Percentiles rank a stretch among this genome's conserved stretches.
These are phyloP conservation scores for Quercus lobata DNA, from an alignment of 331 rosid species.

Conservation along the genomic window DNA sequence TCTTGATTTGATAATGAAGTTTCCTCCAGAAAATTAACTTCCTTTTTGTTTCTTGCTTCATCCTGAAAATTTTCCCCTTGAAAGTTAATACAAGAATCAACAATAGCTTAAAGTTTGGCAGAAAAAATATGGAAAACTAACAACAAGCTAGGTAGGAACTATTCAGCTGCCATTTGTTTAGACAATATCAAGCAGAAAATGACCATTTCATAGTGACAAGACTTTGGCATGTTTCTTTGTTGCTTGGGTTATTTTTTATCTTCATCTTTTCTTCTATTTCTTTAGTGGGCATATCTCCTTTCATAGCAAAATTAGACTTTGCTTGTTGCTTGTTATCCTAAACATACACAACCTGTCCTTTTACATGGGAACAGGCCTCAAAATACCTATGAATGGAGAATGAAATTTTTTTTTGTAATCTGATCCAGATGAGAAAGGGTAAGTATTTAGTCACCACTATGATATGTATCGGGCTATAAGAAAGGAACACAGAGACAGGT, in stretches of 20 bases:
- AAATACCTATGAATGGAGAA: not conserved
- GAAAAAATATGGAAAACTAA: not conserved
- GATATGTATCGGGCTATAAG: not conserved
- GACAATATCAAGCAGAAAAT: constrained; percentile 6
- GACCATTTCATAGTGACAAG: not conserved
- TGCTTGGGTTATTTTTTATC: not conserved
- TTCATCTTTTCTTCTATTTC: not conserved
- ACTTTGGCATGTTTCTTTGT: not conserved
- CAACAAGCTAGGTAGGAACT: not conserved
- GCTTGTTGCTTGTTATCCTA: not conserved
- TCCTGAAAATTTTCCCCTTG: constrained; percentile 46
- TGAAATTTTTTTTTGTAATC: not conserved
- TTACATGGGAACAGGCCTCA: not conserved
- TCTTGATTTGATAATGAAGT: constrained; percentile 33
- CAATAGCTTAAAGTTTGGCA: not conserved
- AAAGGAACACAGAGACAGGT: not conserved
- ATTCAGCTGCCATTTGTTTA: not conserved
- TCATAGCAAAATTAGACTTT: not conserved
- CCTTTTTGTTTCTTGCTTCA: constrained; percentile 30
- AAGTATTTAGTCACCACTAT: not conserved
- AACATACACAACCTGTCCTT: not conserved
- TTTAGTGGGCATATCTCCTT: not conserved
- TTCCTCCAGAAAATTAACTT: constrained; percentile 35
- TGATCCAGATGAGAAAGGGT: not conserved
- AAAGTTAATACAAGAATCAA: constrained; percentile 16